phyloP scores from a whole-genome alignment of 2,329 filamentous ascomycete genomes.

The Trichoderma hamatum region DNA sequence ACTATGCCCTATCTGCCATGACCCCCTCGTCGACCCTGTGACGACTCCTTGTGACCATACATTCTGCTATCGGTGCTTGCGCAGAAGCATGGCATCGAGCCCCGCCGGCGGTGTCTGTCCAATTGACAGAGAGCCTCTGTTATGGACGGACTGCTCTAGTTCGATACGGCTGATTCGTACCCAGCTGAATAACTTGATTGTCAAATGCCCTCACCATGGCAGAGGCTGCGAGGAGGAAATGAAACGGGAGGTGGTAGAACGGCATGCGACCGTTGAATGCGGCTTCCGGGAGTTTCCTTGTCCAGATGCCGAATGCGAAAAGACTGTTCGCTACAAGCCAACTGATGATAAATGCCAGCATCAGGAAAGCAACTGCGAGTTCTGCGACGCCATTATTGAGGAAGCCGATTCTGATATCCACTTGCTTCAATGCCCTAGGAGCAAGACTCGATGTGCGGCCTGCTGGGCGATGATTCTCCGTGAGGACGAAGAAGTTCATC shows the following conservation, averaged over 20 bases:
- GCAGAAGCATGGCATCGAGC: constrained; percentile 45
- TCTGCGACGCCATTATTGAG: constrained; percentile 56
- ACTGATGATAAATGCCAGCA: constrained; percentile 59
- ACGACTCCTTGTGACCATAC: constrained; percentile 67
- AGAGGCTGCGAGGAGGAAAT: constrained; percentile 56
- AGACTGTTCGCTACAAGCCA: constrained; percentile 55
- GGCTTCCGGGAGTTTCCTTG: constrained; percentile 60
- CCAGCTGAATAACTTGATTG: constrained; percentile 62
- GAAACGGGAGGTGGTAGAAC: constrained; percentile 57
- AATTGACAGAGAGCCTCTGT: constrained; percentile 56
- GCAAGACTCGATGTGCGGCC: constrained; percentile 52
- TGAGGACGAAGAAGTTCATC: constrained; percentile 52
- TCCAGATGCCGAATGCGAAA: constrained; percentile 54
- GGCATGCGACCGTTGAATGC: constrained; percentile 61
- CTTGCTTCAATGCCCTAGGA: constrained; percentile 48
- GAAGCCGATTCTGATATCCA: constrained; percentile 47
- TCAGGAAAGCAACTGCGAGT: constrained; percentile 53
- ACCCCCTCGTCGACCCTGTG: constrained; percentile 62
- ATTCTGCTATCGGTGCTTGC: constrained; percentile 64
- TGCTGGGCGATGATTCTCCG: constrained; percentile 52
- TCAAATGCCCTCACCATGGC: constrained; percentile 58
- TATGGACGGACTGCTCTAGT: constrained; percentile 46
- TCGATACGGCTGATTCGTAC: constrained; percentile 56
- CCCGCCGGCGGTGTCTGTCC: constrained; percentile 54
- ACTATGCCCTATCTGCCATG: constrained; percentile 60